Percentiles rank a stretch among this genome's conserved stretches.
phyloP scores from a whole-genome alignment of 208 protist genomes.

The Acanthamoeba lenticulata region DNA sequence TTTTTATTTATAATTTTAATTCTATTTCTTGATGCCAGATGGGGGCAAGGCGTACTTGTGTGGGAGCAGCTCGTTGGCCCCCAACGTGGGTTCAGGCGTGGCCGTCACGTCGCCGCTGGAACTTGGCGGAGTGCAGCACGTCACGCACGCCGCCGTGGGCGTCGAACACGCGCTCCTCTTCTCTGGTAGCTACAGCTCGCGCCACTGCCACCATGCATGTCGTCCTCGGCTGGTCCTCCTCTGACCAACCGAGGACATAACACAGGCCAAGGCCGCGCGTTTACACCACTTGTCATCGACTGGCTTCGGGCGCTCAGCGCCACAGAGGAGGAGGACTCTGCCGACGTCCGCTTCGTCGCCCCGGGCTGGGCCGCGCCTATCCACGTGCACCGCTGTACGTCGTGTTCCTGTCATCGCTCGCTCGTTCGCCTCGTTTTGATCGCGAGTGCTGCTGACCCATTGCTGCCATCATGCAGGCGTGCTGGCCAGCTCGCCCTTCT shows the following conservation, averaged over 20 bases:
- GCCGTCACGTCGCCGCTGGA: neutral
- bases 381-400: neutral
- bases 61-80: neutral
- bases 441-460: neutral
- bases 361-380: neutral
- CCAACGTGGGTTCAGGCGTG: neutral
- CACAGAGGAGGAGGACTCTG: neutral
- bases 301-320: neutral
- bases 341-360: neutral
- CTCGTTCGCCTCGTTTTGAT: neutral
- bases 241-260: neutral
- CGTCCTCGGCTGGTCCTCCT: neutral
- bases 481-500: neutral
- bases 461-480: neutral
- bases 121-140: neutral
- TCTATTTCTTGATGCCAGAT: neutral
- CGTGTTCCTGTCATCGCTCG: neutral
- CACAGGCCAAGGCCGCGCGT: neutral
- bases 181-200: neutral
- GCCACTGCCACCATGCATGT: neutral
- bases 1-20: too few species aligned
- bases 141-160: neutral
- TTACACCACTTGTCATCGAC: neutral
- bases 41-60: neutral
- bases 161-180: neutral